Evolutionary conservation across 495 filamentous ascomycete species (phyloP).

Genomic region (Pseudomonodictys pantanalensis): DNA sequence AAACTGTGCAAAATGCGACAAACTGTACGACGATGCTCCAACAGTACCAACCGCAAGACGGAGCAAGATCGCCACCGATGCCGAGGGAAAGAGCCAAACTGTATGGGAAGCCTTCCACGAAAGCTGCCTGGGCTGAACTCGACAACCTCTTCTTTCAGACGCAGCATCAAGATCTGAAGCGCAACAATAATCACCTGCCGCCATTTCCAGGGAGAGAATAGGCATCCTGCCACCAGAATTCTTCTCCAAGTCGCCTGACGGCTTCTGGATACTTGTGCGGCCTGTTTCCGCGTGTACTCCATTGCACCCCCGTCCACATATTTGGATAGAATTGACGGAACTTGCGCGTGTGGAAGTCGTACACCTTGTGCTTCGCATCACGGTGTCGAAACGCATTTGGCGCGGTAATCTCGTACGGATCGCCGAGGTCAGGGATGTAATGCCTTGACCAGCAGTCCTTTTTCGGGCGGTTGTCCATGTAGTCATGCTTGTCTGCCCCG

Average conservation of each 20-base stretch:
- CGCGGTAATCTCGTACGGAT: conserved; percentile 7
- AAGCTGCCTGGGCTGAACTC: conserved; percentile 23
- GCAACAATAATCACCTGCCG: neutral
- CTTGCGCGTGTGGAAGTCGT: conserved; percentile 31
- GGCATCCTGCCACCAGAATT: conserved; percentile 14
- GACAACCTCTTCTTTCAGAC: neutral
- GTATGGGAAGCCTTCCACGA: conserved; percentile 36
- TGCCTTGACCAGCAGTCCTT: conserved; percentile 13
- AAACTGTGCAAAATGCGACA: conserved; percentile 29
- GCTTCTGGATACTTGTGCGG: neutral
- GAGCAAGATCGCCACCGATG: conserved; percentile 17
- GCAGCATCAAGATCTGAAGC: neutral
- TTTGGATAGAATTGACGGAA: neutral
- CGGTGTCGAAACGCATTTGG: conserved; percentile 11
- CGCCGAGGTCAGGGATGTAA: conserved; percentile 19
- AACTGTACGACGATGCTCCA: conserved; percentile 12
- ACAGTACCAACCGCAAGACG: conserved; percentile 25
- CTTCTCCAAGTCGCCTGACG: neutral
- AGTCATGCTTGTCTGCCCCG: conserved; percentile 30
- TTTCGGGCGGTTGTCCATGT: conserved; percentile 21
- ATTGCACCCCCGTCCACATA: conserved; percentile 16
- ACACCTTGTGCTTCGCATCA: conserved; percentile 4
- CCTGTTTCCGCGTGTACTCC: neutral
- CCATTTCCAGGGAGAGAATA: neutral
- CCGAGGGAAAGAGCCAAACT: neutral